phyloP scores from a whole-genome alignment of 2,329 filamentous ascomycete genomes.

The Endoconidiophora laricicola region DNA sequence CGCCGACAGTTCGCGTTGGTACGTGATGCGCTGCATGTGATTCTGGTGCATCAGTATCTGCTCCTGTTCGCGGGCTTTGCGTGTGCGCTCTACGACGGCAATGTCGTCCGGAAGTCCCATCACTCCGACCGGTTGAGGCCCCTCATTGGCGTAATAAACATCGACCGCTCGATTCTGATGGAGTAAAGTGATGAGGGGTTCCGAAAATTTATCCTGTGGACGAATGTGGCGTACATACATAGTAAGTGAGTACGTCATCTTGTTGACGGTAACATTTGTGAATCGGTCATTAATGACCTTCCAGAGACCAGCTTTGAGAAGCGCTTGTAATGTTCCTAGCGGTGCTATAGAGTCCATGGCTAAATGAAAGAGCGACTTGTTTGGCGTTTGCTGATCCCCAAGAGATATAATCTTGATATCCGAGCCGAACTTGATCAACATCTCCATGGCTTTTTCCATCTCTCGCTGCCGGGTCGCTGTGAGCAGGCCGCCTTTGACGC shows the following conservation, averaged over 20 bases:
- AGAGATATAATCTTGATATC: conserved; percentile 38
- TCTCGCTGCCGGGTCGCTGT: conserved; percentile 31
- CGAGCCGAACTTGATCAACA: conserved; percentile 38
- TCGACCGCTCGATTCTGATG: conserved; percentile 35
- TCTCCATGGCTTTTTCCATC: conserved; percentile 40
- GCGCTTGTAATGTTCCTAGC: conserved; percentile 35
- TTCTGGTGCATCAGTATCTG: conserved; percentile 31
- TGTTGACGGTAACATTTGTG: conserved; percentile 36
- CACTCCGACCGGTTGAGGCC: conserved; percentile 36
- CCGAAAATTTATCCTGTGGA: background rate
- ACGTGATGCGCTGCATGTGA: conserved; percentile 29
- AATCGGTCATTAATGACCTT: conserved; percentile 44
- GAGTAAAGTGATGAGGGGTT: conserved; percentile 29
- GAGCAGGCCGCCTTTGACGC: conserved; percentile 23
- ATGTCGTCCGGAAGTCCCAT: conserved; percentile 35
- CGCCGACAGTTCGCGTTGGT: conserved; percentile 33
- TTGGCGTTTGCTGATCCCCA: conserved; percentile 18
- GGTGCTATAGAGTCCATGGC: conserved; percentile 42
- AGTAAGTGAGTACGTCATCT: conserved; percentile 44
- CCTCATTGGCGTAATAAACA: conserved; percentile 36
- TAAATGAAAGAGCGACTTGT: conserved; percentile 40
- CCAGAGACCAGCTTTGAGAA: conserved; percentile 49
- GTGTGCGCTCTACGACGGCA: conserved; percentile 31
- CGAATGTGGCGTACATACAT: conserved; percentile 40
- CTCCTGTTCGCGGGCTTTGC: conserved; percentile 29